Evolutionary conservation across 1,284 basidiomycete genomes (phyloP).

Genomic region (Microstroma glucosiphilum): DNA sequence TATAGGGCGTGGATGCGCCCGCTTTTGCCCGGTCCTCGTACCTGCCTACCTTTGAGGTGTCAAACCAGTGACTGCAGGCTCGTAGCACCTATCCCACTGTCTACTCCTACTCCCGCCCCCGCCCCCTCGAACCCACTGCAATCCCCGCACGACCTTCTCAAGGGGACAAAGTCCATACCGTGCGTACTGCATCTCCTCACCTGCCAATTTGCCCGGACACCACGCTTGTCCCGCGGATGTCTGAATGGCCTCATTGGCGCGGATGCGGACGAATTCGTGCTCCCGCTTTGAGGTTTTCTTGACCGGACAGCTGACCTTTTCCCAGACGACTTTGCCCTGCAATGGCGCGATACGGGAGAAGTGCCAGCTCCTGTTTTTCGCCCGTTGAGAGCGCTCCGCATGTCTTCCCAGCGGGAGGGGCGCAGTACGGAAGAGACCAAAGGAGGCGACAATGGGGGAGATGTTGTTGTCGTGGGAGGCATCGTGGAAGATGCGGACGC

Average conservation of each 20-base stretch:
- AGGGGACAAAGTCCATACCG: conserved; percentile 18
- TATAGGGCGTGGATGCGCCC: too few species aligned
- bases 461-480: conserved; percentile 25
- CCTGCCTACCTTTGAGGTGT: too few species aligned
- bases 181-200: background rate
- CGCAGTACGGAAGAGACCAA: conserved; percentile 18
- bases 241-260: conserved; percentile 18
- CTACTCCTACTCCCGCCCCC: too few species aligned
- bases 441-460: conserved; percentile 19
- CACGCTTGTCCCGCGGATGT: conserved; percentile 7
- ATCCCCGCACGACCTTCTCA: conserved; percentile 8
- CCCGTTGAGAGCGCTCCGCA: conserved; percentile 4
- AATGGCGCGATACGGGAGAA: conserved; percentile 20
- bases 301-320: conserved; percentile 15
- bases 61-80: too few species aligned
- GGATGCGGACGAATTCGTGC: conserved; percentile 16
- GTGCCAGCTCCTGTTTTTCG: conserved; percentile 9
- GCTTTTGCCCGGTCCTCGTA: too few species aligned
- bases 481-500: conserved; percentile 18
- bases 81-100: too few species aligned
- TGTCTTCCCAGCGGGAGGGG: conserved; percentile 10
- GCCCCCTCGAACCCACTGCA: conserved; percentile 12
- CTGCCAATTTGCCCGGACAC: conserved; percentile 4
- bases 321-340: conserved; percentile 23
- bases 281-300: background rate